Evolutionary conservation across 2,329 filamentous ascomycete species (phyloP).

Genomic region (Neodidymelliopsis sp.): DNA sequence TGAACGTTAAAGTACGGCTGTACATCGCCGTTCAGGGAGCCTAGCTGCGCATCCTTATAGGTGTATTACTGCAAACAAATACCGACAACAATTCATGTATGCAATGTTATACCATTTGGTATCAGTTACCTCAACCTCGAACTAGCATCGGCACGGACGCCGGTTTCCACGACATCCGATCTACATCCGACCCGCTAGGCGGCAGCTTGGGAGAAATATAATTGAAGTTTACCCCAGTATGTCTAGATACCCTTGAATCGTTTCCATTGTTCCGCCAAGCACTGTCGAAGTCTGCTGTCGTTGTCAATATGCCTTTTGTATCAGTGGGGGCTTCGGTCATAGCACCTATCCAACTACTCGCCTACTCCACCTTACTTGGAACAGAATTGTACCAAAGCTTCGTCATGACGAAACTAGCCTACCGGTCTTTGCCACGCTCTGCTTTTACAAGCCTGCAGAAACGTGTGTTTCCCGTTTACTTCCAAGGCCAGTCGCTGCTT

Average conservation of each 20-base stretch:
- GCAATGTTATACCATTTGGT: too few species aligned
- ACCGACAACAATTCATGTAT: too few species aligned
- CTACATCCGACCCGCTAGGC: slow-evolving; percentile 1
- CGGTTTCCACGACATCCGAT: neutral
- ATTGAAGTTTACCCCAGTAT: too few species aligned
- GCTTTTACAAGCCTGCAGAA: slow-evolving; percentile 52
- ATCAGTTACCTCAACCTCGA: too few species aligned
- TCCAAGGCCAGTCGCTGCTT: slow-evolving; percentile 48
- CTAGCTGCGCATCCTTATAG: too few species aligned
- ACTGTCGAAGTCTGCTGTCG: neutral
- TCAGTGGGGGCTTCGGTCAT: slow-evolving; percentile 13
- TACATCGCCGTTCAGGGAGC: neutral
- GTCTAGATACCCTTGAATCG: neutral
- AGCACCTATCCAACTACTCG: slow-evolving; percentile 48
- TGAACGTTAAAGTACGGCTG: slow-evolving; percentile 3
- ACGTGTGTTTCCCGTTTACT: slow-evolving; percentile 52
- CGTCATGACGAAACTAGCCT: slow-evolving; percentile 52
- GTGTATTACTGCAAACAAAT: too few species aligned
- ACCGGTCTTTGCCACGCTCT: slow-evolving; percentile 44
- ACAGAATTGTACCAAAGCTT: slow-evolving; percentile 53
- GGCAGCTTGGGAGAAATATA: neutral
- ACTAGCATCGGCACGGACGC: slow-evolving; percentile 3
- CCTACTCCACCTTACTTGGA: slow-evolving; percentile 52
- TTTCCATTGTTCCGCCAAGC: neutral
- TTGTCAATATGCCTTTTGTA: slow-evolving; percentile 8